Evolutionary conservation across 129 eudicot species (phyloP).

Genomic region (Centaurea solstitialis): DNA sequence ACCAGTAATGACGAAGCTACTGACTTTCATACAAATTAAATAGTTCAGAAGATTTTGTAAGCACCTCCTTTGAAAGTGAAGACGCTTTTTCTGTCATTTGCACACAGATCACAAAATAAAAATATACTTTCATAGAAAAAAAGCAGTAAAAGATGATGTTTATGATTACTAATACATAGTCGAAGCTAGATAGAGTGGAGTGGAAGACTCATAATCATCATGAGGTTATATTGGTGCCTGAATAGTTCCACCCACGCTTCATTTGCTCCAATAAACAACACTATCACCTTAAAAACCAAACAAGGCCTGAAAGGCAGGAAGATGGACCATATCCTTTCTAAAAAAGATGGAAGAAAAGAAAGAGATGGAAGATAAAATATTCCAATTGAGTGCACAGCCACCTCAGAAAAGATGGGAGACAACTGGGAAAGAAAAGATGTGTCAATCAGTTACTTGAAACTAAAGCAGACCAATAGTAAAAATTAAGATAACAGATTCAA

Average conservation of each 20-base stretch:
- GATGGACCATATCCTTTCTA: background rate
- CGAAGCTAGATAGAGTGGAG: background rate
- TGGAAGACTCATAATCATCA: background rate
- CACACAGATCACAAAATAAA: background rate
- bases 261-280: background rate
- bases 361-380: background rate
- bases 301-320: background rate
- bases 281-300: background rate
- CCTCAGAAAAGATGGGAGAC: background rate
- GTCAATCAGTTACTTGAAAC: background rate
- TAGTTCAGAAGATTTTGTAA: background rate
- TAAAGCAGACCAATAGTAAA: background rate
- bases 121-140: background rate
- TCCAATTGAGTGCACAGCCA: background rate
- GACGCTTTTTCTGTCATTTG: background rate
- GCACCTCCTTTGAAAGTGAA: background rate
- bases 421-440: background rate
- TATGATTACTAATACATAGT: background rate
- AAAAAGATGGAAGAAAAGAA: background rate
- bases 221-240: background rate
- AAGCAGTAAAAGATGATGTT: background rate
- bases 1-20: conserved; percentile 7
- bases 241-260: background rate
- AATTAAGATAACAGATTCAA: background rate
- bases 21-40: background rate